Evolutionary conservation across 1,284 basidiomycete genomes (phyloP), one percentile per base, ranked within the genome.

Genomic region (Naganishia liquefaciens): DNA sequence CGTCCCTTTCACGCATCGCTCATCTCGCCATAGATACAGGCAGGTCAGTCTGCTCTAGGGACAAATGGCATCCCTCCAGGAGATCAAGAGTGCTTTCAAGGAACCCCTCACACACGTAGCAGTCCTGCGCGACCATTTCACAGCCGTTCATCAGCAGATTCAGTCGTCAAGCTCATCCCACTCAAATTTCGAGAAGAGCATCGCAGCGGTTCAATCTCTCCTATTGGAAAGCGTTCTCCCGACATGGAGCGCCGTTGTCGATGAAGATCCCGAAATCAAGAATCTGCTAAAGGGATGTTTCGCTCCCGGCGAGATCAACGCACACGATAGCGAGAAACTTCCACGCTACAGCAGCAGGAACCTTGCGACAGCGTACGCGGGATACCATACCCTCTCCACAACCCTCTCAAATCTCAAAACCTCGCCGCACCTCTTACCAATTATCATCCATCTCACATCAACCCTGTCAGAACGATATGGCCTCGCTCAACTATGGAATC

Each of bases 211-310:
- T 19, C 90, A 92, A 72, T 79, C 81, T 44, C 81, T 80, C 13
- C 73, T 92, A n/a, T 72, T 92, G 23, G 83, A 85, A 66, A 80
- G 84, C 66, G 79, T 90, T 43, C 74, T 86, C 3, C 88, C 89
- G 0, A 83, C 84, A 25, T 93, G 91, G 88, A 83, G 85, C 49
- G 73, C 77, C 0, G 69, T 76, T 0, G 78, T 93, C n/a, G 72
- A 75, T 25, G 84, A 87, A 54, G 77, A 83, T 33, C 74, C 54
- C 0, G 57, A 58, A 21, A 68, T 70, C 0, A 69, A 62, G 25
- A 58, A 52, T 19, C 17, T 74, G 0, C 66, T 79, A 0, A 60
- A 71, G 9, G 57, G 55, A 2, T 70, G 75, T 61, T 78, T 77
- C 60, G 69, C 68, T 0, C 73, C 72, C 5, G 44, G 15, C 17